phyloP scores from a whole-genome alignment of 768 basidiomycete species.

The Boletus pseudopeckii region DNA sequence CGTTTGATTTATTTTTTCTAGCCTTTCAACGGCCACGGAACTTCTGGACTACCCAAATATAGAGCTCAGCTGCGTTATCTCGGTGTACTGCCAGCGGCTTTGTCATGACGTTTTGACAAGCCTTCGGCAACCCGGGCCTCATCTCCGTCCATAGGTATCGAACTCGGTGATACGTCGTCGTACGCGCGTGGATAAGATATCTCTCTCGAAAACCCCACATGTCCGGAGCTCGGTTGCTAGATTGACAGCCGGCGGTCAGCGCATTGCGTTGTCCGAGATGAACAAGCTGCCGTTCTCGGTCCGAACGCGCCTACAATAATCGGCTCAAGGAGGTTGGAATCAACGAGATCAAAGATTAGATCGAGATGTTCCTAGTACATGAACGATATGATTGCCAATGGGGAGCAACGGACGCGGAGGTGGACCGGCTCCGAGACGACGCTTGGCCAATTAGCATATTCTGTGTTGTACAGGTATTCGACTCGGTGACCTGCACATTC shows the following conservation, averaged over 20 bases:
- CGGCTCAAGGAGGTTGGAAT: neutral
- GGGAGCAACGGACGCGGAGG: neutral
- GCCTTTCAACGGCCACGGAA: neutral
- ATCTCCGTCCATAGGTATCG: neutral
- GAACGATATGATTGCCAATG: neutral
- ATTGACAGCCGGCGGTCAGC: neutral
- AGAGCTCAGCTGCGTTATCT: no score
- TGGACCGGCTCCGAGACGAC: neutral
- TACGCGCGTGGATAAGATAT: neutral
- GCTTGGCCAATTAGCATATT: neutral
- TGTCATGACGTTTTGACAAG: neutral
- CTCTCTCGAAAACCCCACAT: neutral
- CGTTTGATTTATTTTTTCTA: neutral
- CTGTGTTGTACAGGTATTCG: no score
- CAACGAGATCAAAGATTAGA: neutral
- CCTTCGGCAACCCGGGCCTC: neutral
- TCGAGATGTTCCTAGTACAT: neutral
- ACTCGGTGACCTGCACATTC: no score
- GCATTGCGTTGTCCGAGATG: neutral
- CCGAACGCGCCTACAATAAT: neutral
- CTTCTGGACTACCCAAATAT: neutral
- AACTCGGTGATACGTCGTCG: neutral
- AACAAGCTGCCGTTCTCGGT: neutral
- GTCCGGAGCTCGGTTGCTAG: neutral
- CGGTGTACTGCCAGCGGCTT: neutral